Conservation (phyloP, 2,329 filamentous ascomycete genomes). For the Capronia epimyces region DNA sequence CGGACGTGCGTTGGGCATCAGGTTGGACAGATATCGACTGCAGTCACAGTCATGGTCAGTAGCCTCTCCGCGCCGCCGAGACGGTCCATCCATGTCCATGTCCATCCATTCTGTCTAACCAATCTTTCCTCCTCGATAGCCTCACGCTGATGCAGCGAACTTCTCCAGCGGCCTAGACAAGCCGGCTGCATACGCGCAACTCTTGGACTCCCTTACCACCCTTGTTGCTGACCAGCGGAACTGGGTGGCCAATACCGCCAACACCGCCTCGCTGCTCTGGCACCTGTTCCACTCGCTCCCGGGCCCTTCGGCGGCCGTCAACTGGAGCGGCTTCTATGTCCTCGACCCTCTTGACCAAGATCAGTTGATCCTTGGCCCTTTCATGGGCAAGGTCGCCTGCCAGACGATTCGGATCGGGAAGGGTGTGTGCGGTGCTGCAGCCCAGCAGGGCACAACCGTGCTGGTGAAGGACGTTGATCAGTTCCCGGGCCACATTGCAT, state of each 20-base stretch:
- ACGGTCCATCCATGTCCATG: background rate
- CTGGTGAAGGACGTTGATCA: conserved; percentile 41
- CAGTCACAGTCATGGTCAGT: too few relatives aligned
- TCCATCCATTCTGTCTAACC: background rate
- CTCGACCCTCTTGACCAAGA: conserved; percentile 24
- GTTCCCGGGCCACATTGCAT: conserved; percentile 48
- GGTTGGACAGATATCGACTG: too few relatives aligned
- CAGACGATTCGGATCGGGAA: conserved; percentile 44
- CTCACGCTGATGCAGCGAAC: conserved; percentile 46
- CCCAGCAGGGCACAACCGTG: conserved; percentile 36
- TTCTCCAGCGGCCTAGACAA: conserved; percentile 39
- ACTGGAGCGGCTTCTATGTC: conserved; percentile 48
- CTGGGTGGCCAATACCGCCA: conserved; percentile 46
- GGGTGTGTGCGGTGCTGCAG: conserved; percentile 45
- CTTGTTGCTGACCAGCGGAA: conserved; percentile 42
- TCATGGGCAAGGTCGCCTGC: conserved; percentile 47
- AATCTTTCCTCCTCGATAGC: conserved; percentile 30
- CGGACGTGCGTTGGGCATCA: too few relatives aligned
- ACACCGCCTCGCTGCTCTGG: conserved; percentile 46
- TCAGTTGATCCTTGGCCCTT: conserved; percentile 42
- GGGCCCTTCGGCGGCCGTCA: conserved; percentile 40
- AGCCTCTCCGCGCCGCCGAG: background rate
- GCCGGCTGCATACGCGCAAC: conserved; percentile 40
- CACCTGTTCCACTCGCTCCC: conserved; percentile 44
- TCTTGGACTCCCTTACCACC: conserved; percentile 37